phyloP scores from a whole-genome alignment of 164 flowering plant species.

The Warburgia ugandensis region DNA sequence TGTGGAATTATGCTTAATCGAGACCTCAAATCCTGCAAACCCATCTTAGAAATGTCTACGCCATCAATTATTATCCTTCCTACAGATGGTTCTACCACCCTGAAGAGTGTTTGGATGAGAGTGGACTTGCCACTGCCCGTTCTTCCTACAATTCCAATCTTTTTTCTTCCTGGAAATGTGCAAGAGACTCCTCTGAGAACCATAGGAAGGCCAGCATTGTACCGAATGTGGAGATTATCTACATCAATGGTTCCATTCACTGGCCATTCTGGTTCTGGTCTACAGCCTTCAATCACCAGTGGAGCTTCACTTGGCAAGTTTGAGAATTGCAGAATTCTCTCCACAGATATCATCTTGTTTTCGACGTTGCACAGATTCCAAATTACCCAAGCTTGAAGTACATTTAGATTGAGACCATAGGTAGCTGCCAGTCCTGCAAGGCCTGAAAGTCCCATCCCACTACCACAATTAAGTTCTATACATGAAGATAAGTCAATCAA shows the following conservation, averaged over 20 bases:
- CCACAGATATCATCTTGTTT: conserved; percentile 81
- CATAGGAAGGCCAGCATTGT: conserved; percentile 53
- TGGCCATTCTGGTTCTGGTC: conserved; percentile 73
- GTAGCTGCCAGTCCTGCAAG: conserved; percentile 76
- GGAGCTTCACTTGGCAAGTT: conserved; percentile 75
- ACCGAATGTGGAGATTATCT: conserved; percentile 49
- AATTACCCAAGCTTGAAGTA: conserved; percentile 75
- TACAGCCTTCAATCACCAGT: conserved; percentile 37
- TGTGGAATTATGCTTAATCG: conserved; percentile 75
- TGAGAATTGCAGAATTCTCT: conserved; percentile 66
- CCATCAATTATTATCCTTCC: conserved; percentile 71
- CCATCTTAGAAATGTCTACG: conserved; percentile 47
- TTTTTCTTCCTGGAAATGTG: conserved; percentile 55
- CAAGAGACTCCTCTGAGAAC: conserved; percentile 65
- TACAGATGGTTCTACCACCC: conserved; percentile 60
- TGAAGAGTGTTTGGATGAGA: conserved; percentile 74
- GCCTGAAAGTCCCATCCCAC: conserved; percentile 29
- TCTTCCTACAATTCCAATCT: conserved; percentile 79
- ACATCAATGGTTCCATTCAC: conserved; percentile 42
- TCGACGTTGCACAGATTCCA: conserved; percentile 80
- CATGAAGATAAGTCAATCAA: neutral
- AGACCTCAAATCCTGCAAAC: conserved; percentile 72
- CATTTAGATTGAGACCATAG: conserved; percentile 70
- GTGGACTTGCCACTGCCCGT: conserved; percentile 96
- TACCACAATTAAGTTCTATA: neutral